Base-by-base conservation (phyloP, 1,139 yeast species). In the Nadsonia commutata region DNA sequence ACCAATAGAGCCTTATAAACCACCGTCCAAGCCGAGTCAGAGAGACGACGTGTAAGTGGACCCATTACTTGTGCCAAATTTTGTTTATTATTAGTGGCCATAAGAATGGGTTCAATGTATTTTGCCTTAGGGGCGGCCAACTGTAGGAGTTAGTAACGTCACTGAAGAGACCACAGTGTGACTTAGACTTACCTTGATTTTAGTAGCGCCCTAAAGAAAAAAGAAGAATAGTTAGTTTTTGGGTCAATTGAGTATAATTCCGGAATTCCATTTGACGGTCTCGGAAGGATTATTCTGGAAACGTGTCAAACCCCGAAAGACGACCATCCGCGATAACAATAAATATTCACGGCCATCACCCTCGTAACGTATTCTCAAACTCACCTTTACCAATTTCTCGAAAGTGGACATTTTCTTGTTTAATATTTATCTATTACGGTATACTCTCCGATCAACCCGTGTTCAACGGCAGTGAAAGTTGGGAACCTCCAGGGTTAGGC, bases 121-220 rank as follows among this genome's bases (percentile, higher is more conserved):
- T 93, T 90, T 39, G 94, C 81, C 64, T 90, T 90, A 16, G 98
- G 98, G 21, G 97, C 95, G n/a, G 98, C 97, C 65, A 86, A 76
- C 72, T 78, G 66, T 44, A 67, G 37, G 8, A 36, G 11, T 31
- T 11, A 20, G 18, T 20, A 22, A 20, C 3, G 20, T 65, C 45
- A 67, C 11, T 18, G 37, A 16, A 16, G 19, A 11, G 19, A n/a
- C 9, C 11, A 16, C 9, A 33, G 19, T 7, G 37, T 6, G 37
- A 8, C 5, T 7, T 7, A 33, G 19, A 40, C 56, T 20, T 51
- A 60, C 58, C 56, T 71, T 71, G 36, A 72, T 70, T 62, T 79
- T 79, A n/a, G 86, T 79, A 44, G 85, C 86, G 41, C 85, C 75
- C 63, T 66, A 40, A 46, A 46, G 44, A 36, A 36, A 40, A 45